Conservation (phyloP, 225 moss, liverwort and hornwort genomes). For the Rhytidiadelphus loreus region DNA sequence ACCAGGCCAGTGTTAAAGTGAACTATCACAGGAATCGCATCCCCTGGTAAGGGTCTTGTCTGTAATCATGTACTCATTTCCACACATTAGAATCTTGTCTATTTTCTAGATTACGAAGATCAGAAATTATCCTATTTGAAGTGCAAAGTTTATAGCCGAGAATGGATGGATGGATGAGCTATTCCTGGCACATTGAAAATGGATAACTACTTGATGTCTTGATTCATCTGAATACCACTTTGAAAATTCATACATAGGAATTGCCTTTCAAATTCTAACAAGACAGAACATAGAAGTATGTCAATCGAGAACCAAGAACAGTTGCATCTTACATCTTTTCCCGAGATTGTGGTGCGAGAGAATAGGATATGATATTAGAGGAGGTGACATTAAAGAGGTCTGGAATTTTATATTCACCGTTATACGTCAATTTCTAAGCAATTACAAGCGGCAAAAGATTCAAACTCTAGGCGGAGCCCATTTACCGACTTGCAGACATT, state of each 20-base stretch:
- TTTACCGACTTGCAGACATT: neutral
- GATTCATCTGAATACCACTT: neutral
- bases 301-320: neutral
- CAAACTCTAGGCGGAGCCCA: neutral
- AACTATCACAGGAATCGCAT: neutral
- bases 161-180: too few relatives aligned
- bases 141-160: neutral
- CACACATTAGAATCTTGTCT: neutral
- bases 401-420: neutral
- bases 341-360: neutral
- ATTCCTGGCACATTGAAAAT: neutral
- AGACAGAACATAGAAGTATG: too few relatives aligned
- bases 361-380: neutral
- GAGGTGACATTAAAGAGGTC: neutral
- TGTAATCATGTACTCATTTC: neutral
- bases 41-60: neutral
- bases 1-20: neutral
- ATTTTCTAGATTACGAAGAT: neutral
- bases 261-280: neutral
- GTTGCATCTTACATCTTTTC: neutral
- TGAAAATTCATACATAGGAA: neutral
- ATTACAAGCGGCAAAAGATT: neutral
- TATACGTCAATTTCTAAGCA: neutral
- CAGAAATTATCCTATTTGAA: neutral
- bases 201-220: neutral